Evolutionary conservation across 768 basidiomycete species (phyloP), one percentile per base, ranked within the genome.

Genomic region (Leccinum broughii): DNA sequence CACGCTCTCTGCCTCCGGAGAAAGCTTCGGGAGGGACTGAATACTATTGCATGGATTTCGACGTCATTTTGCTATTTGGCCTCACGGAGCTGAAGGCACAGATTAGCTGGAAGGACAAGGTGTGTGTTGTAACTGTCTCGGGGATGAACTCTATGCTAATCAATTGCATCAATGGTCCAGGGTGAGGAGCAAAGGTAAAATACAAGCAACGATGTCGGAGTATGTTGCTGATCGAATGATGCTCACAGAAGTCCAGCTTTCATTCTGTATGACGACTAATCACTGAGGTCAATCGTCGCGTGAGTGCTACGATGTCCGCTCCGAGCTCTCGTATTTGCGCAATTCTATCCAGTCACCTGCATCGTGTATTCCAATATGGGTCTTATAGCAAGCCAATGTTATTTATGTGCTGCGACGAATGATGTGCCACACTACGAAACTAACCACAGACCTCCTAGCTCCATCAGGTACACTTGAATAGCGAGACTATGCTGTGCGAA

Each of bases 51-150:
- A 54, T 71, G 28, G 32, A 66, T 0, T 77, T 70, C 51, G 69
- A 77, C 4, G 65, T 82, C 4, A 62, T 80, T 14, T 55, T 83
- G 14, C 67, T 73, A 10, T 77, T 80, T 51, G 81, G 81, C 1
- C 57, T 76, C 10, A 78, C 80, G 0, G 81, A 83, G 56, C 59
- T 82, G 34, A 77, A 79, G 60, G 82, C 80, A 0, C 77, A 81
- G 37, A 73, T 81, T 28, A 65, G 71, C 2, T 83, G 82, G 81
- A 65, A 64, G 10, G 75, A 81, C 8, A 39, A 7, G 62, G 68
- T 67, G 10, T 34, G 62, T 52, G 37, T 20, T 24, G 4, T 34
- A 11, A 24, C 53, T 4, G 1, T 14, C 3, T 4, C 1, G 8
- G n/a, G 8, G 22, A 30, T 10, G 30, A 26, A 15, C 8, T 4